These are phyloP conservation scores for Coemansia interrupta DNA, from an alignment of 192 early-diverging fungal genomes.

Conservation along the genomic window DNA sequence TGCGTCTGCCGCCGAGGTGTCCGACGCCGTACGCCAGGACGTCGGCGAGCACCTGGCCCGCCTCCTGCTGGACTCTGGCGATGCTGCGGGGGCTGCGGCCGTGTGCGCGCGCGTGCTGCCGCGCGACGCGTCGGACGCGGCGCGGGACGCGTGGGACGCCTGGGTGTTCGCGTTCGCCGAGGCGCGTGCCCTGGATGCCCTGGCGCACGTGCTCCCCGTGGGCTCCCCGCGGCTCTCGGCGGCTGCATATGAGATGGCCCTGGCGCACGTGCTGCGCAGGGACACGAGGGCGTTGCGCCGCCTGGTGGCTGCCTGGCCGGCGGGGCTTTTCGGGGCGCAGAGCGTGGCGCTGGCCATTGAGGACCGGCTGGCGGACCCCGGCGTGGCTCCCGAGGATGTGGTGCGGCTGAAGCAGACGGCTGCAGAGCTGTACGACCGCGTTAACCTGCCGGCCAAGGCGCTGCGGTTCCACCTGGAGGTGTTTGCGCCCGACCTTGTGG, in stretches of 20 bases:
- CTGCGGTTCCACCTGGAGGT: slow-evolving; percentile 79
- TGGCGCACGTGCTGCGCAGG: slow-evolving; percentile 55
- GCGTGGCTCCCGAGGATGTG: slow-evolving; percentile 29
- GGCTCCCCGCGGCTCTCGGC: slow-evolving; percentile 67
- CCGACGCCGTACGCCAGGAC: slow-evolving; percentile 58
- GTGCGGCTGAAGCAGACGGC: slow-evolving; percentile 66
- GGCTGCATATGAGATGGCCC: slow-evolving; percentile 84
- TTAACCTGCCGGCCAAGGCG: slow-evolving; percentile 72
- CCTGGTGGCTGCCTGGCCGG: slow-evolving; percentile 76
- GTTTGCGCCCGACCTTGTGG: slow-evolving; percentile 67
- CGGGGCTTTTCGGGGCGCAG: slow-evolving; percentile 67
- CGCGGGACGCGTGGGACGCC: slow-evolving; percentile 67
- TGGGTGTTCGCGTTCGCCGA: slow-evolving; percentile 91
- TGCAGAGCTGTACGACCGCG: slow-evolving; percentile 70
- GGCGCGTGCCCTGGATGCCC: slow-evolving; percentile 65
- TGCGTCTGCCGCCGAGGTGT: slow-evolving; percentile 46
- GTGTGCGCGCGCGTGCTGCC: slow-evolving; percentile 74
- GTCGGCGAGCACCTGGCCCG: slow-evolving; percentile 81
- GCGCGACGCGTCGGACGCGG: slow-evolving; percentile 24
- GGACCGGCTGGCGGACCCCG: slow-evolving; percentile 46
- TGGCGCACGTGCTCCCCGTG: slow-evolving; percentile 76
- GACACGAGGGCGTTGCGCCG: slow-evolving; percentile 49
- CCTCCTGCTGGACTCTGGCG: slow-evolving; percentile 68
- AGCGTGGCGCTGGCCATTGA: slow-evolving; percentile 77
- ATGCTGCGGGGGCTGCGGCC: slow-evolving; percentile 65